Evolutionary conservation across 2,329 filamentous ascomycete species (phyloP), one percentile per base, ranked within the genome.

Genomic region (Gliomastix tumulicola): DNA sequence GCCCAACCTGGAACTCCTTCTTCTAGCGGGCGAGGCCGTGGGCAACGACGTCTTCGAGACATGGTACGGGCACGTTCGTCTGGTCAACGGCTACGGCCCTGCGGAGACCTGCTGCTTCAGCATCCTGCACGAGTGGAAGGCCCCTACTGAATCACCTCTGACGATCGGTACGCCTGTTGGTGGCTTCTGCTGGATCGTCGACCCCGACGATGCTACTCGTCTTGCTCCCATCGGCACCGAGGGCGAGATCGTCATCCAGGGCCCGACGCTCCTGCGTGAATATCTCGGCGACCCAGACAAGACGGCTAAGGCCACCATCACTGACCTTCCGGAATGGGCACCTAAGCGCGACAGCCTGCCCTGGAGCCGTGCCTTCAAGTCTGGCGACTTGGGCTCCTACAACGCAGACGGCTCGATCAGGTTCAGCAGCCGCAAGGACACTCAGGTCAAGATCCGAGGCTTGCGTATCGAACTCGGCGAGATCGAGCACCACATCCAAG

Each of bases 181-280:
- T 6, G 43, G 41, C 18, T 32, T 32, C 6, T 35, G 25, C 11
- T 43, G 41, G 41, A 36, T 43, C 27, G 36, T 41, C 10, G 37
- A 41, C 11, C 30, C 34, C 7, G 22, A 38, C 10, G 27, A 45
- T 21, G 21, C 34, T 16, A 17, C 31, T 9, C 22, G 32, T 5
- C 30, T 41, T 2, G 37, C 37, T 4, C 44, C 44, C 12, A 11
- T 43, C 17, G 44, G 44, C 12, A 35, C 28, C 8, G 11, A 40
- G 3, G 42, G 44, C 7, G 44, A 46, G 34, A 31, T 44, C 16
- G 23, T 41, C 17, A 39, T 46, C 12, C 38, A 46, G 27, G 44
- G 42, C 2, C 69, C 69, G 21, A 44, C 40, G 11, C 7, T 75
- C 13, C 66, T 64, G 18, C 53, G 62, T 23, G 68, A 68, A 23